Base-by-base conservation (phyloP, 2,329 filamentous ascomycete species). In the Alternaria viburni region DNA sequence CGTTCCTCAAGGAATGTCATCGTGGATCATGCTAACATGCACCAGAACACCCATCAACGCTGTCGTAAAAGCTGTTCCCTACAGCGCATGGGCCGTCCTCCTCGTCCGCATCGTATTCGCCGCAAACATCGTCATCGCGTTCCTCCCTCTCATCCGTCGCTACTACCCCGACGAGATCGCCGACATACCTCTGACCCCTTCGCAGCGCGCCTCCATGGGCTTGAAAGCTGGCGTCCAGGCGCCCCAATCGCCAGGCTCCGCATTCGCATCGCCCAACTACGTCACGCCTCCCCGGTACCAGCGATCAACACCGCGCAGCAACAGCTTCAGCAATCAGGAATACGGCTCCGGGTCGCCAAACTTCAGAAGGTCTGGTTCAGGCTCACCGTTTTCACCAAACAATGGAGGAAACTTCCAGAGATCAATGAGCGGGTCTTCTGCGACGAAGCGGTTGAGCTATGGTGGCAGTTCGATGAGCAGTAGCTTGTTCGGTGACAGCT, bases 121-220 rank as follows among this genome's bases (percentile, higher is more conserved):
- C 56, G 45, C 72, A 63, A 97, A 97, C 80, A 91, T 97, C 57
- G 77, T 83, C 66, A 73, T 90, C 58, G 91, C 93, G 41, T 82
- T 92, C 61, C 83, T 89, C 49, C 96, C 95, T 3, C 86, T 97
- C 12, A 81, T 93, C 73, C 87, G 90, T 67, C 85, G 86, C 46
- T 77, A 77, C 71, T 73, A 72, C 59, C 75, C 75, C 70, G 96
- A 98, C 79, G 87, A 93, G 66, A 86, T 97, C 67, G 85, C 89
- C 79, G 96, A 99, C 79, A 97, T 99, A 54, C 89, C 95, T 65
- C 87, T 99, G 69, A 97, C 95, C 1, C 90, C 92, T n/a, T 89
- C 90, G 12, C 96, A 98, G 83, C 91, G 95, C 65, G 86, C 90
- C 67, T 87, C 97, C 13, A 88, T 99, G 55, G 94, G 93, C 51